phyloP scores from a whole-genome alignment of 2,329 filamentous ascomycete genomes.

The Pseudocercospora crystallina region DNA sequence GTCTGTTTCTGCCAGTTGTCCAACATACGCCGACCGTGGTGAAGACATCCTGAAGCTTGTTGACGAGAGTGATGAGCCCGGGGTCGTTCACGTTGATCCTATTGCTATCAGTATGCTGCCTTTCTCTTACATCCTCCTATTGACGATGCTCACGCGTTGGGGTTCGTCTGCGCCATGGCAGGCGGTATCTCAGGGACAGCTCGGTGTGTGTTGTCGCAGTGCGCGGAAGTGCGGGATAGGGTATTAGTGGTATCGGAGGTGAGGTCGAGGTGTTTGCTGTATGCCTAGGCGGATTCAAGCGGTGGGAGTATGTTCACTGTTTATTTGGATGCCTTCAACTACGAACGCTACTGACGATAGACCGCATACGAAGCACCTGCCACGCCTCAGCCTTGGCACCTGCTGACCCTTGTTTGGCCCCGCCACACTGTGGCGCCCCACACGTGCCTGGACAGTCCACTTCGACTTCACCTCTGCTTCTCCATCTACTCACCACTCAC shows the following conservation, averaged over 20 bases:
- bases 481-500: no score
- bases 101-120: constrained; percentile 15
- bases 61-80: constrained; percentile 77
- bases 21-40: constrained; percentile 80
- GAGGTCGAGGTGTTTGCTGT: no score
- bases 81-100: constrained; percentile 74
- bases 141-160: constrained; percentile 29
- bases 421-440: no score
- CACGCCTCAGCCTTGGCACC: no score
- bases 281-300: no score
- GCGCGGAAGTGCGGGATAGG: background rate
- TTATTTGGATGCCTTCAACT: no score
- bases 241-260: background rate
- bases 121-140: background rate
- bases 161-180: constrained; percentile 34
- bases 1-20: constrained; percentile 12
- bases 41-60: constrained; percentile 99
- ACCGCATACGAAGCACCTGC: no score
- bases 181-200: constrained; percentile 18
- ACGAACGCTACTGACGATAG: no score
- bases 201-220: background rate
- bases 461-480: no score
- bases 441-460: no score
- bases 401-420: no score
- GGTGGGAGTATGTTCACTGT: no score